Evolutionary conservation across 352 stramenopile genomes (phyloP).

Genomic region (Pythium aquatile): DNA sequence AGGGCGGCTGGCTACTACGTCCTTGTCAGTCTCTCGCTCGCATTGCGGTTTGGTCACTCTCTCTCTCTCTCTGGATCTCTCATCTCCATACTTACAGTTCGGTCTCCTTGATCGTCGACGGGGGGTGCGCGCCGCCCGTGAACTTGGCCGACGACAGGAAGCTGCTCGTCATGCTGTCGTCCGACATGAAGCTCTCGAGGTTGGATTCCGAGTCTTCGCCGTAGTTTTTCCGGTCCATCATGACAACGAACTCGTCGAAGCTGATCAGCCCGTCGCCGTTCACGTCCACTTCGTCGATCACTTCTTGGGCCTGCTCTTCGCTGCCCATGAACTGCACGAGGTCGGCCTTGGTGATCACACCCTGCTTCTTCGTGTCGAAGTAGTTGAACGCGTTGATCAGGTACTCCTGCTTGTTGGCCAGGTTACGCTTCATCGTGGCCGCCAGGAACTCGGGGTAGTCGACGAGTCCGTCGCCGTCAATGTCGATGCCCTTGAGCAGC

Average conservation of each 20-base stretch:
- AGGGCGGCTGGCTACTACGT: not conserved
- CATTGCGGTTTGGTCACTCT: not conserved
- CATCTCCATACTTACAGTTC: conserved; percentile 49
- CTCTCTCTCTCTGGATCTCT: conserved; percentile 1
- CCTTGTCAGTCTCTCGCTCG: not conserved
- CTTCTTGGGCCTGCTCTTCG: conserved; percentile 88
- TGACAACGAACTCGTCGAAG: conserved; percentile 92
- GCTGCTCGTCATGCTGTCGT: conserved; percentile 58
- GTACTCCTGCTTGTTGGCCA: conserved; percentile 86
- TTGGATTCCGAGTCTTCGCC: conserved; percentile 69
- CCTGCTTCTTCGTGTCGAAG: conserved; percentile 87
- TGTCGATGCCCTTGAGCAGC: conserved; percentile 87
- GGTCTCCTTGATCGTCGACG: conserved; percentile 58
- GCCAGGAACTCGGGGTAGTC: conserved; percentile 92
- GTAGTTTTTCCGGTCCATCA: conserved; percentile 88
- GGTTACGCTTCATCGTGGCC: conserved; percentile 90
- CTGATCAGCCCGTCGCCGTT: conserved; percentile 91
- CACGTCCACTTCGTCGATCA: conserved; percentile 91
- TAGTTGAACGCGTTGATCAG: conserved; percentile 90
- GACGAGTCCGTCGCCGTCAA: conserved; percentile 84
- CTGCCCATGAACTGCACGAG: conserved; percentile 92
- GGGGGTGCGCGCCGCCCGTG: conserved; percentile 23
- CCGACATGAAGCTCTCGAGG: conserved; percentile 37
- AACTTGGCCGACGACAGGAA: conserved; percentile 42
- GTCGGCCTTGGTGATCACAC: conserved; percentile 86